These are phyloP conservation scores for Skeletonema potamos DNA, from an alignment of 108 stramenopile genomes.

Conservation along the genomic window DNA sequence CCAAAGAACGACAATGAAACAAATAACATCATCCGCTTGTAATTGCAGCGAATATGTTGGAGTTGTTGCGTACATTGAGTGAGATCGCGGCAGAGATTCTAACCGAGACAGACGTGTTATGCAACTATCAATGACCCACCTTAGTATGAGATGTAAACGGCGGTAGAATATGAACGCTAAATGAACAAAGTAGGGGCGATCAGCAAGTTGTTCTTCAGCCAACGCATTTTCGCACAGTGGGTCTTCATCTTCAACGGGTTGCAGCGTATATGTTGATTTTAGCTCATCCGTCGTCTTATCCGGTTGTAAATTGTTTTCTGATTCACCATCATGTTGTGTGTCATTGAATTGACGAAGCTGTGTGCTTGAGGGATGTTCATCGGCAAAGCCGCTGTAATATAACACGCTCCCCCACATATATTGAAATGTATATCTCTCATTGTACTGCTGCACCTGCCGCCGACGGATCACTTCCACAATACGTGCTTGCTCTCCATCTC, in stretches of 20 bases:
- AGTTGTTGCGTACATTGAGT: slow-evolving; percentile 20
- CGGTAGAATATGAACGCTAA: not conserved
- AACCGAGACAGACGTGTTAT: slow-evolving; percentile 4
- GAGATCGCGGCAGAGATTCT: not conserved
- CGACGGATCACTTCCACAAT: slow-evolving; percentile 28
- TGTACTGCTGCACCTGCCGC: slow-evolving; percentile 19
- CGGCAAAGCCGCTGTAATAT: not conserved
- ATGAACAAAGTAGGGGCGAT: not conserved
- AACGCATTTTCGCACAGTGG: not conserved
- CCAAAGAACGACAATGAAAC: slow-evolving; percentile 17
- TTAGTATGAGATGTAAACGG: not conserved
- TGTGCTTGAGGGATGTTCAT: slow-evolving; percentile 1
- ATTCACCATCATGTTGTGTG: not conserved
- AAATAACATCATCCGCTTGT: slow-evolving; percentile 23
- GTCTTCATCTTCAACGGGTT: not conserved
- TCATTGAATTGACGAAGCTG: not conserved
- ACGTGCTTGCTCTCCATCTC: slow-evolving; percentile 43
- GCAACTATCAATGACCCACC: not conserved
- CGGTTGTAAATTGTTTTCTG: not conserved
- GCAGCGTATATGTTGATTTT: not conserved
- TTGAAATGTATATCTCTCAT: slow-evolving; percentile 10
- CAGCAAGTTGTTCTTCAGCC: not conserved
- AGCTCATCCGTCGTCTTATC: not conserved
- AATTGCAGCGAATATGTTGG: slow-evolving; percentile 28
- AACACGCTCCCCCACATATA: slow-evolving; percentile 5